Percentiles rank a stretch among this genome's conserved stretches.
Conservation (phyloP, 2,329 filamentous ascomycete species). For the Ceratocystiopsis minuta region DNA sequence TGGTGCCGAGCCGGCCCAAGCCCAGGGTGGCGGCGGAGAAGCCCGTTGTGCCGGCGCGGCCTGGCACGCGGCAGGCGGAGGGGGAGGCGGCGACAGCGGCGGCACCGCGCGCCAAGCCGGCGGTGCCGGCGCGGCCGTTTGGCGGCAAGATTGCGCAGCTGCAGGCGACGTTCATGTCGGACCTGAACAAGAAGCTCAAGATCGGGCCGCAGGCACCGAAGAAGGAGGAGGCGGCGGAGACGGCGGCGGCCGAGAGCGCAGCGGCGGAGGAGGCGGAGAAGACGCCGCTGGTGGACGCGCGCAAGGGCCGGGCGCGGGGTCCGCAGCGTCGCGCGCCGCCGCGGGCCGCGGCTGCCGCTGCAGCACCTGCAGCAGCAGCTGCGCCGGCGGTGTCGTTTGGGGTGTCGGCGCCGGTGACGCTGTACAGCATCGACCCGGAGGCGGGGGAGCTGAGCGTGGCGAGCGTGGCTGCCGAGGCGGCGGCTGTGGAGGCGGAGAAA, state of each 20-base stretch:
- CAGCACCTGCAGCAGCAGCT: conserved; percentile 16
- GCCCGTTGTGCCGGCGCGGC: conserved; percentile 42
- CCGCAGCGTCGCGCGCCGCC: conserved; percentile 40
- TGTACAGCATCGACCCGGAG: conserved; percentile 35
- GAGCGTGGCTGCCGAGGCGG: too few relatives aligned
- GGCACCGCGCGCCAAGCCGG: conserved; percentile 56
- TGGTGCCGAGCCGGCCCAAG: conserved; percentile 35
- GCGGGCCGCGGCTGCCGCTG: conserved; percentile 13
- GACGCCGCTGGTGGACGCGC: conserved; percentile 67
- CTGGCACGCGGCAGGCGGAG: conserved; percentile 31
- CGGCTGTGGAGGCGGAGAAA: neutral
- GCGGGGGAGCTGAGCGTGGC: conserved; percentile 25
- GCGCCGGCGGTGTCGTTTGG: conserved; percentile 16
- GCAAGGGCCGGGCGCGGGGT: conserved; percentile 78
- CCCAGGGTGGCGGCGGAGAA: conserved; percentile 28
- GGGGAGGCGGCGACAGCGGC: conserved; percentile 41
- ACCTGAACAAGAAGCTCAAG: conserved; percentile 77
- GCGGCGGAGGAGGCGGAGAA: conserved; percentile 47
- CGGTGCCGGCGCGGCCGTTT: conserved; percentile 58
- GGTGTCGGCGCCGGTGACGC: conserved; percentile 27
- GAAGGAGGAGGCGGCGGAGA: conserved; percentile 37
- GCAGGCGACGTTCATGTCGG: conserved; percentile 81
- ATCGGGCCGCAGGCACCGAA: conserved; percentile 66
- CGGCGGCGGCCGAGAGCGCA: conserved; percentile 29
- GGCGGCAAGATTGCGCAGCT: conserved; percentile 81